Evolutionary conservation across 1,284 basidiomycete genomes (phyloP).

Genomic region (Cutaneotrichosporon mucoides): DNA sequence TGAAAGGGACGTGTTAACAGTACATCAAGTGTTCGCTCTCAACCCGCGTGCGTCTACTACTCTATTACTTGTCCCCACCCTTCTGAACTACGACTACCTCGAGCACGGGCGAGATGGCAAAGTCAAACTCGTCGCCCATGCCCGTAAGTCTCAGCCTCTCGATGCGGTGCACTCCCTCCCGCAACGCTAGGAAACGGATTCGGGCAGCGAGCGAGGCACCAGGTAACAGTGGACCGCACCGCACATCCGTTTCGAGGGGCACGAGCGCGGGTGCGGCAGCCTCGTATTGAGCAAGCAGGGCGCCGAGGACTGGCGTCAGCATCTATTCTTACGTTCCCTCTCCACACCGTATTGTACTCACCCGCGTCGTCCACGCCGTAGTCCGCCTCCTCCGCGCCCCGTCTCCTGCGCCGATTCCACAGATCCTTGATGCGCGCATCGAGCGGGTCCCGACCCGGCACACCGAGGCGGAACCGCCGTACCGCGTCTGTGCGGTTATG

Average conservation of each 20-base stretch:
- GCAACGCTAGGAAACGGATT: constrained; percentile 75
- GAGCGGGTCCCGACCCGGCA: constrained; percentile 56
- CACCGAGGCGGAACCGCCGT: constrained; percentile 69
- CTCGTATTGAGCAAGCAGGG: constrained; percentile 25
- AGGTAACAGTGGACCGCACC: constrained; percentile 74
- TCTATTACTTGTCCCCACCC: too few species aligned
- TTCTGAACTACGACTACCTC: constrained; percentile 17
- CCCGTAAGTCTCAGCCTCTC: constrained; percentile 69
- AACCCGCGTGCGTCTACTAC: too few species aligned
- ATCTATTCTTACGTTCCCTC: not conserved
- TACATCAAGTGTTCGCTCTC: too few species aligned
- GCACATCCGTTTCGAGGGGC: constrained; percentile 72
- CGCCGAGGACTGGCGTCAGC: constrained; percentile 41
- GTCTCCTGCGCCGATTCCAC: constrained; percentile 19
- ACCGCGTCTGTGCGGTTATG: constrained; percentile 77
- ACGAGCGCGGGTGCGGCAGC: constrained; percentile 57
- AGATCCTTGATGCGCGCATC: constrained; percentile 34
- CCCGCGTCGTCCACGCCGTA: constrained; percentile 30
- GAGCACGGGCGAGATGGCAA: constrained; percentile 42
- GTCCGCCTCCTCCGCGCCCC: constrained; percentile 17
- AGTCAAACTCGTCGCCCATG: constrained; percentile 66
- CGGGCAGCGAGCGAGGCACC: constrained; percentile 79
- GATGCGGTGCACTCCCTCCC: constrained; percentile 72
- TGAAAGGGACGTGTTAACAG: too few species aligned
- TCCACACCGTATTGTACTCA: constrained; percentile 8